phyloP scores from a whole-genome alignment of 1,284 basidiomycete species.

The Tilletia walkeri region DNA sequence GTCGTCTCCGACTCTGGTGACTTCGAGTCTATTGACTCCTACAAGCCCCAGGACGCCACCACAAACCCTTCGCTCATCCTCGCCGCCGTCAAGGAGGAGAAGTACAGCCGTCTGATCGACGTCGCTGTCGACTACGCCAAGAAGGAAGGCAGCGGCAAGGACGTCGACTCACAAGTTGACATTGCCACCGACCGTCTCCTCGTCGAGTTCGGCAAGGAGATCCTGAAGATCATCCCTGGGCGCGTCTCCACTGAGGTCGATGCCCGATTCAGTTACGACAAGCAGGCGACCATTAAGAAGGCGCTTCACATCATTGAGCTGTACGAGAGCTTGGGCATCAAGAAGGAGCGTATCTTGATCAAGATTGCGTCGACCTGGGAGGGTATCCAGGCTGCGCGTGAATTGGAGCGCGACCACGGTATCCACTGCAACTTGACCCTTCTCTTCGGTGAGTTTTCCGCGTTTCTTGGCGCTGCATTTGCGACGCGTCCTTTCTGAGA shows the following conservation, averaged over 20 bases:
- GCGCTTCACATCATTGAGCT: conserved; percentile 80
- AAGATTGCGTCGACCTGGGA: conserved; percentile 99
- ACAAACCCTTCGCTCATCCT: conserved; percentile 66
- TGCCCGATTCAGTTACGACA: conserved; percentile 93
- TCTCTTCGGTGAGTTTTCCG: conserved; percentile 67
- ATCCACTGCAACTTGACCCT: conserved; percentile 99
- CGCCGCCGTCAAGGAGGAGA: conserved; percentile 85
- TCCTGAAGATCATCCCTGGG: conserved; percentile 91
- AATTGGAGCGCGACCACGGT: conserved; percentile 79
- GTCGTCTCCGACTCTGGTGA: conserved; percentile 56
- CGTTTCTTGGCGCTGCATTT: neutral
- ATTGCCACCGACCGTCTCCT: conserved; percentile 86
- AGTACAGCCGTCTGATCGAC: conserved; percentile 81
- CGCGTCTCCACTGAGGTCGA: conserved; percentile 99
- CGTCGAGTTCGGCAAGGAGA: conserved; percentile 94
- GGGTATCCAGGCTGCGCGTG: conserved; percentile 96
- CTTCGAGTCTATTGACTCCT: conserved; percentile 53
- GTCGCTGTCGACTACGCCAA: conserved; percentile 79
- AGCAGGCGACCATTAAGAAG: conserved; percentile 84
- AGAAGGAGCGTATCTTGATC: conserved; percentile 86
- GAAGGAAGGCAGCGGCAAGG: conserved; percentile 63
- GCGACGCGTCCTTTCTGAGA: neutral
- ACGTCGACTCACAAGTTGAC: conserved; percentile 54
- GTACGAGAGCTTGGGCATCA: conserved; percentile 85
- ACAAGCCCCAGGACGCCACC: conserved; percentile 56